These are phyloP conservation scores for Cercospora sesami DNA, from an alignment of 2,329 filamentous ascomycete genomes.

Conservation along the genomic window DNA sequence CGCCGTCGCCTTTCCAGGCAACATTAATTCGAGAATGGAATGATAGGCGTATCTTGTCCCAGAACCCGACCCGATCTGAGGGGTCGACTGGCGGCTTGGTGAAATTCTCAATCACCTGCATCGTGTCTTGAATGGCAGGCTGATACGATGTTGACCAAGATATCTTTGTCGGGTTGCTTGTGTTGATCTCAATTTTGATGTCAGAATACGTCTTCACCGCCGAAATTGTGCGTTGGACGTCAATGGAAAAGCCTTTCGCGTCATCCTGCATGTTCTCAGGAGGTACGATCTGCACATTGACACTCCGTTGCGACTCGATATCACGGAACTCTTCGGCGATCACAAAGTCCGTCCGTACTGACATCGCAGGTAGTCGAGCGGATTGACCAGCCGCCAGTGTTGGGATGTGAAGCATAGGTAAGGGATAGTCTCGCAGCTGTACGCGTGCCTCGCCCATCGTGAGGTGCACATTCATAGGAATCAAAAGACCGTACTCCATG, in stretches of 20 bases:
- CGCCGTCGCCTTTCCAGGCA: slow-evolving; percentile 91
- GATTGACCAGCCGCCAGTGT: slow-evolving; percentile 77
- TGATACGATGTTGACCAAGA: slow-evolving; percentile 98
- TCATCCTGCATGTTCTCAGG: slow-evolving; percentile 60
- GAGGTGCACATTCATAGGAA: slow-evolving; percentile 86
- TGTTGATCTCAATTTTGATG: slow-evolving; percentile 89
- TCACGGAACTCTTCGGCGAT: slow-evolving; percentile 91
- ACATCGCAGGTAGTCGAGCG: slow-evolving; percentile 74
- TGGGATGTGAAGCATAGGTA: slow-evolving; percentile 89
- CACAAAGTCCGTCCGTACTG: slow-evolving; percentile 86
- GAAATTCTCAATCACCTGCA: slow-evolving; percentile 98
- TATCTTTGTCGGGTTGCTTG: slow-evolving; percentile 83
- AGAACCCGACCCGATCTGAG: slow-evolving; percentile 92
- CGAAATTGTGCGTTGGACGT: slow-evolving; percentile 86
- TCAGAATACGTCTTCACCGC: slow-evolving; percentile 97
- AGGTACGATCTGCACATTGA: slow-evolving; percentile 81
- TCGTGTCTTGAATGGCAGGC: slow-evolving; percentile 97
- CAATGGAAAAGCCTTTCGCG: slow-evolving; percentile 70
- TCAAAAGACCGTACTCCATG: slow-evolving; percentile 83
- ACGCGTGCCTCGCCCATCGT: slow-evolving; percentile 87
- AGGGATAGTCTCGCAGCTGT: slow-evolving; percentile 87
- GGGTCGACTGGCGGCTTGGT: slow-evolving; percentile 93
- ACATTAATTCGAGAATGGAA: slow-evolving; percentile 90
- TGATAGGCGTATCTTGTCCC: slow-evolving; percentile 94
- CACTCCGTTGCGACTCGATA: slow-evolving; percentile 73